Evolutionary conservation across 768 basidiomycete species (phyloP).

Genomic region (Lactarius vividus): DNA sequence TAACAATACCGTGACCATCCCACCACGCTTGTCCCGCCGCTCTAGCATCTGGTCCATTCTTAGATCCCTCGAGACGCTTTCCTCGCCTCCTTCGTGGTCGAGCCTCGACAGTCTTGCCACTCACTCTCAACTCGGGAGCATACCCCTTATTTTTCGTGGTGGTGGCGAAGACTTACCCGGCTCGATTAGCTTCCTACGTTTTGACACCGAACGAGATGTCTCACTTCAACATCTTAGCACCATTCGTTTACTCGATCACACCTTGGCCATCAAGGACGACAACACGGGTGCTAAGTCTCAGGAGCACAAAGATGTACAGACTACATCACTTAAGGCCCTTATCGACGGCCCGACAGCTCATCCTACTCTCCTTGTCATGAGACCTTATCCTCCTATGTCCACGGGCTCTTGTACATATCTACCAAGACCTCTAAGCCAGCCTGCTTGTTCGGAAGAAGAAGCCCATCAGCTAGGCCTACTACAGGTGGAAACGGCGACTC

Average conservation of each 20-base stretch:
- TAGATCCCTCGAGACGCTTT: slow-evolving; percentile 21
- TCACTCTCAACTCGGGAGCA: slow-evolving; percentile 21
- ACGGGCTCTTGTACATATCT: background rate
- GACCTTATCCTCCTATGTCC: background rate
- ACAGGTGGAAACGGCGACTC: background rate
- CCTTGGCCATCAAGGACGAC: background rate
- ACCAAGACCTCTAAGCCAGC: background rate
- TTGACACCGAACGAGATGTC: background rate
- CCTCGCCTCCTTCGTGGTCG: slow-evolving; percentile 24
- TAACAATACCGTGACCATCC: slow-evolving; percentile 2
- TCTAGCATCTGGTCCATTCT: slow-evolving; percentile 25
- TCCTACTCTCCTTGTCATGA: background rate
- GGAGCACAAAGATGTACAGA: background rate
- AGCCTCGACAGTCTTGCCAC: slow-evolving; percentile 18
- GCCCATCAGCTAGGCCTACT: background rate
- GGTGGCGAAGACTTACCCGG: slow-evolving; percentile 7
- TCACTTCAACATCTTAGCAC: background rate
- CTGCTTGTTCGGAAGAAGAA: background rate
- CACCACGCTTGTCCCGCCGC: slow-evolving; percentile 7
- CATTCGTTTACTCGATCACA: background rate
- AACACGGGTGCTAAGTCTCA: background rate
- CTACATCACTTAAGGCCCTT: background rate
- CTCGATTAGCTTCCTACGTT: background rate
- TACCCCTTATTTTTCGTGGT: slow-evolving; percentile 25
- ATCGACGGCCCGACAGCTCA: background rate